Base-by-base conservation (phyloP, 2,329 filamentous ascomycete genomes). In the Thelonectria rubi region DNA sequence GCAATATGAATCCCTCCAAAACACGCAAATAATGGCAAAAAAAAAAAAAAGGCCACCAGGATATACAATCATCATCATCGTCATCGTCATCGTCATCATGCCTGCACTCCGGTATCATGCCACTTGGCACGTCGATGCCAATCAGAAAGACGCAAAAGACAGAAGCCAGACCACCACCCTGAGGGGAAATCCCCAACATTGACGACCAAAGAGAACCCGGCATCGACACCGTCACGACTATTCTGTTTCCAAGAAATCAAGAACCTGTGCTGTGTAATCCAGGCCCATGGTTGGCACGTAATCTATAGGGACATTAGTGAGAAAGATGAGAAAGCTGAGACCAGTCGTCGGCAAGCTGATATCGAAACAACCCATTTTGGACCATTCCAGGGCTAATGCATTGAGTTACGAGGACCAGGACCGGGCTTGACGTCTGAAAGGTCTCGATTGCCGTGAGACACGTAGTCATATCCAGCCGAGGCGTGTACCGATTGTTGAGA, bases 391-490 rank as follows among this genome's bases (percentile, higher is more conserved):
- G 51, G 24, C 57, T 67, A 72, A 48, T 75, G 72, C 64, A 77
- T 69, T 21, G 71, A 56, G 46, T 67, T 70, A 34, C 74, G 71
- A 30, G 69, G 61, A 3, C 67, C 69, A 48, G 67, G 64, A 47
- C 78, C 76, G 21, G 73, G 73, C 58, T 75, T 69, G 24, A 74
- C 67, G 9, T 66, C 69, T 14, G 73, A 63, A 53, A 79, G 58
- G 10, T 69, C 71, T 54, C 76, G 73, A 24, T 66, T 68, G 49
- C 79, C 77, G 20, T 69, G 70, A 0, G 76, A 60, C 42, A 79
- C 59, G 40, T 78, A 78, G 46, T 74, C 74, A 48, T 78, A 80
- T 5, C 73, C 69, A 24, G 73, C 65, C n/a, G 73, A 64, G 17
- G 71, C 65, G 24, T 70, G 70, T 7, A 76, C 74, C 8, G 72